Percentiles rank a stretch among this genome's conserved stretches.
Evolutionary conservation across 176 grass and related monocot species (phyloP).

Genomic region (Olyra latifolia): DNA sequence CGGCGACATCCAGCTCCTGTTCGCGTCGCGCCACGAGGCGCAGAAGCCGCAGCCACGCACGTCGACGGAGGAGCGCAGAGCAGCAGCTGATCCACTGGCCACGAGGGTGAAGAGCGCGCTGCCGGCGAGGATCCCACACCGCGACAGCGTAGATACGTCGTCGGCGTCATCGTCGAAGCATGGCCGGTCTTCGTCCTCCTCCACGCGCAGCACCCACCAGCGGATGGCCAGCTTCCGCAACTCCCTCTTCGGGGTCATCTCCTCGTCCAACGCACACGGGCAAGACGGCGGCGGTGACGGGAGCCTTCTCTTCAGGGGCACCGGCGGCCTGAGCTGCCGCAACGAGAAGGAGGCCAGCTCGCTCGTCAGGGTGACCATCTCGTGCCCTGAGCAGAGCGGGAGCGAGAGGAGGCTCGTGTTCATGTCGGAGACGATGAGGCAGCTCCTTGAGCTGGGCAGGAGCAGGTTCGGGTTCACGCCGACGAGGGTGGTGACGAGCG

Average conservation of each 20-base stretch:
- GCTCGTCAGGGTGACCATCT: slow-evolving; percentile 44
- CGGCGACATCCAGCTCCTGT: slow-evolving; percentile 45
- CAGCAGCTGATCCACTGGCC: neutral
- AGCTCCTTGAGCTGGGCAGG: slow-evolving; percentile 57
- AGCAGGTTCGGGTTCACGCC: slow-evolving; percentile 43
- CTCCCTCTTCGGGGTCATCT: slow-evolving; percentile 70
- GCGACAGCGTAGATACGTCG: neutral
- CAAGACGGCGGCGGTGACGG: neutral
- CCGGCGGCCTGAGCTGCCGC: neutral
- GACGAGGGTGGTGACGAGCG: slow-evolving; percentile 46
- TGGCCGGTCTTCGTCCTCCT: neutral
- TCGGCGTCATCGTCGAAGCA: slow-evolving; percentile 1
- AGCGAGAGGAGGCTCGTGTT: slow-evolving; percentile 50
- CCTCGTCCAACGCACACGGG: slow-evolving; percentile 28
- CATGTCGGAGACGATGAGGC: slow-evolving; percentile 57
- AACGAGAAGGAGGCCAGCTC: slow-evolving; percentile 12
- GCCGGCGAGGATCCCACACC: neutral
- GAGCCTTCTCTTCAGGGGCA: neutral
- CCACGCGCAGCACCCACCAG: slow-evolving; percentile 8
- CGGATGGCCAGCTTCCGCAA: slow-evolving; percentile 60
- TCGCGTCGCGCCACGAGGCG: slow-evolving; percentile 2
- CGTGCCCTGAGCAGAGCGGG: slow-evolving; percentile 46
- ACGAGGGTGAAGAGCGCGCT: slow-evolving; percentile 47
- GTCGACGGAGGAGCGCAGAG: neutral
- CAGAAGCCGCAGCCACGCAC: neutral